Percentiles rank a stretch among this genome's conserved stretches.
These are phyloP conservation scores for Platanthera zijinensis DNA, from an alignment of 106 monocot genomes.

Conservation along the genomic window DNA sequence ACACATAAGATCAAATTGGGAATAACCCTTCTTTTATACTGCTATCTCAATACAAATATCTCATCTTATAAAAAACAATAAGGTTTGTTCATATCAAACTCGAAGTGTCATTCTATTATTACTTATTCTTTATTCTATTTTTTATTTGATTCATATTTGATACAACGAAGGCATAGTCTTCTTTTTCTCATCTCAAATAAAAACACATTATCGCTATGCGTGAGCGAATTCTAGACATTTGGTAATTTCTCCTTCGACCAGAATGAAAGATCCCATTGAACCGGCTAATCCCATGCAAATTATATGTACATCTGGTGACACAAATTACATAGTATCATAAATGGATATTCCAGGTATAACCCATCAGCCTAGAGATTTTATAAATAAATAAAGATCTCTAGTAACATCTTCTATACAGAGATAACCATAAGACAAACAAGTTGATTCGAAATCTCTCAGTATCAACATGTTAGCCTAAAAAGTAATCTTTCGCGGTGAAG, in stretches of 20 bases:
- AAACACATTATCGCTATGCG: conserved; percentile 2
- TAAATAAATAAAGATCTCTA: conserved; percentile 1
- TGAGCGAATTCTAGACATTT: conserved; percentile 18
- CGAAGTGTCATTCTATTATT: too few species aligned
- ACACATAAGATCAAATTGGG: neutral
- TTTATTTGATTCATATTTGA: too few species aligned
- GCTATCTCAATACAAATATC: neutral
- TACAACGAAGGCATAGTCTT: too few species aligned
- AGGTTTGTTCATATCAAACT: too few species aligned
- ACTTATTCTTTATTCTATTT: too few species aligned
- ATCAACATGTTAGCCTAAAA: too few species aligned
- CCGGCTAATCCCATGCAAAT: conserved; percentile 1
- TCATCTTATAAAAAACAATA: neutral
- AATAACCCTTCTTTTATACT: too few species aligned
- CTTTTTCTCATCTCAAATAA: too few species aligned
- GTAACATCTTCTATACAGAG: conserved; percentile 9
- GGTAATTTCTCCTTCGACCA: conserved; percentile 18
- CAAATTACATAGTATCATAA: conserved; percentile 12
- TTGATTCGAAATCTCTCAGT: conserved; percentile 2
- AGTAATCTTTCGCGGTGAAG: too few species aligned
- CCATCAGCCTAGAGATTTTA: neutral
- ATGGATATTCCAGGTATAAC: conserved; percentile 8
- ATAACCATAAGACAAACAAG: conserved; percentile 12
- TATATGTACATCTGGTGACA: conserved; percentile 10
- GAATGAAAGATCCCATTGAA: conserved; percentile 15